A percentile compares a stretch with the other conserved stretches of the same genome.
phyloP scores from a whole-genome alignment of 2,329 filamentous ascomycete genomes.

The Cryphonectria japonica region DNA sequence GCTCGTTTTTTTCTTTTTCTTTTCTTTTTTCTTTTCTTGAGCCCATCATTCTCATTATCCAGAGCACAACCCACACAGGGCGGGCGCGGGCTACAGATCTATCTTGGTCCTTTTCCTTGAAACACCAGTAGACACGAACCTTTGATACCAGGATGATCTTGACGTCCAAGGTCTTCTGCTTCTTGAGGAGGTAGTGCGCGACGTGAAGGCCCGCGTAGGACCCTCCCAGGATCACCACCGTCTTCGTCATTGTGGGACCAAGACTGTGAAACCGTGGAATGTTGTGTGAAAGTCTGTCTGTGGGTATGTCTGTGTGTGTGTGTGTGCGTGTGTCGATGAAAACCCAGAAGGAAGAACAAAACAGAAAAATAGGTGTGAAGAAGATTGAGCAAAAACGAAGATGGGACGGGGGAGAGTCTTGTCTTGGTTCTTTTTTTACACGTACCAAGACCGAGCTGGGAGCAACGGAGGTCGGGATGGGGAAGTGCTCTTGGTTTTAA shows the following conservation, averaged over 20 bases:
- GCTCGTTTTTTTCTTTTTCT: too few species aligned
- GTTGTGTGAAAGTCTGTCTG: too few species aligned
- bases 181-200: conserved; percentile 60
- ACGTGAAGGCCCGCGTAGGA: conserved; percentile 57
- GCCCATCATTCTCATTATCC: neutral
- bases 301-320: neutral
- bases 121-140: conserved; percentile 41
- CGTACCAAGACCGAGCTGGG: neutral
- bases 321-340: neutral
- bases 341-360: neutral
- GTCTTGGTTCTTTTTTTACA: neutral
- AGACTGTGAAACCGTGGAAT: too few species aligned
- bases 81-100: neutral
- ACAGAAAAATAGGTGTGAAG: neutral
- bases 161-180: conserved; percentile 53
- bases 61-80: neutral
- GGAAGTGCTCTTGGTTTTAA: neutral
- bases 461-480: conserved; percentile 5
- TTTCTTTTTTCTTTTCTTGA: too few species aligned
- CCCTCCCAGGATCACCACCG: conserved; percentile 58
- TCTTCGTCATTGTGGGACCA: conserved; percentile 49
- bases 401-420: neutral
- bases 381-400: neutral
- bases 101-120: neutral
- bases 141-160: conserved; percentile 61